Evolutionary conservation across 2,329 filamentous ascomycete species (phyloP), one percentile per base, ranked within the genome.

Genomic region (Fusarium sp.): DNA sequence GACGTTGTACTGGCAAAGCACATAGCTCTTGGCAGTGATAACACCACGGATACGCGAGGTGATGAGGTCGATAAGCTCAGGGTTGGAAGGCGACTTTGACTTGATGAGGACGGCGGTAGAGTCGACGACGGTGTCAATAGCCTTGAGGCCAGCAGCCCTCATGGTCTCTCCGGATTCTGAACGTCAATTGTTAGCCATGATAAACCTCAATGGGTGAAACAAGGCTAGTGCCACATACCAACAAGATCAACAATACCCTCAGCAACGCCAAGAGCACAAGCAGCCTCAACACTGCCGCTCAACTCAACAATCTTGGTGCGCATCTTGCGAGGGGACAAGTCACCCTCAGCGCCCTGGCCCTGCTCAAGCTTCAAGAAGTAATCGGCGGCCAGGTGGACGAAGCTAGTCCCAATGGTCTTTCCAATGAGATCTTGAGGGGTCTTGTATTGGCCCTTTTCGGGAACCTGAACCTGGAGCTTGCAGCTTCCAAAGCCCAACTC

Each of bases 181-280:
- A 11, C 26, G 3, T 8, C 13, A 10, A 42, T 34, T 49, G 62
- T 76, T 38, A 76, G 70, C 42, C 39, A 49, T 22, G 10, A 24
- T 39, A 17, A 13, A 9, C 11, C 22, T 31, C 40, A n/a, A 10
- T 13, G 9, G 15, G 9, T 11, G 38, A 14, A 34, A 13, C n/a
- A 39, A 15, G 19, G 19, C n/a, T n/a, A 26, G 24, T 15, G 26
- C 22, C 38, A 88, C 92, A 78, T 81, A 96, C 94, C 94, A 77
- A 99, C 96, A 60, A 99, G 89, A 83, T 99, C 96, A 46, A 99
- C 94, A 78, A 99, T 98, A 51, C 95, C 96, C 78, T 98, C 95
- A 43, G 96, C 96, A 28, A 98, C 94, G 54, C 96, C 96, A 56
- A 99, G 84, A 21, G 96, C 95, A 78, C 96, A 99, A 39, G 96